A percentile compares a stretch with the other conserved stretches of the same genome.
Evolutionary conservation across 805 yeast genomes (phyloP).

Genomic region (Candida adriatica): DNA sequence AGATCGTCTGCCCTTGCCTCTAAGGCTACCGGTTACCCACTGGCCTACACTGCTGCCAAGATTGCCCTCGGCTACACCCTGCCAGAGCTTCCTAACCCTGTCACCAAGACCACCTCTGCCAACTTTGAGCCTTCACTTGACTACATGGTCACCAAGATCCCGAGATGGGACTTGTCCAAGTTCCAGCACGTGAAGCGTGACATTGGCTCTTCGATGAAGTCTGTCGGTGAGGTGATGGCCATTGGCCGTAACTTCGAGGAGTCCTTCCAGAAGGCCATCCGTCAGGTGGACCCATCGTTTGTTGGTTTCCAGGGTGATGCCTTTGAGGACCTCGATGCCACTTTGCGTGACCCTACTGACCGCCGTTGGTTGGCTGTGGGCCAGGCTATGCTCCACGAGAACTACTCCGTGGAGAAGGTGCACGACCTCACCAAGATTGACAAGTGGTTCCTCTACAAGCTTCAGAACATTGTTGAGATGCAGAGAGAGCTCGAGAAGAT

Average conservation of each 20-base stretch:
- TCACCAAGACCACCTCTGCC: conserved; percentile 92
- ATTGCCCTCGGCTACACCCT: conserved; percentile 91
- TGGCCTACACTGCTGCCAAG: conserved; percentile 98
- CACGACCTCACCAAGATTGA: conserved; percentile 91
- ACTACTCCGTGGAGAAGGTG: conserved; percentile 84
- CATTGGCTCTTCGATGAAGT: conserved; percentile 94
- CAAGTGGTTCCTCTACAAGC: conserved; percentile 90
- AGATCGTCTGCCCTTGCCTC: conserved; percentile 98
- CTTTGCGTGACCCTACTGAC: conserved; percentile 82
- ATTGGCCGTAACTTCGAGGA: conserved; percentile 98
- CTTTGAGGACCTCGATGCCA: conserved; percentile 71
- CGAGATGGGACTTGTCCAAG: conserved; percentile 96
- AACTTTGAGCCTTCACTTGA: conserved; percentile 96
- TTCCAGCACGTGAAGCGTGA: conserved; percentile 93
- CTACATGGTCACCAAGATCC: conserved; percentile 94
- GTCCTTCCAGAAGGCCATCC: conserved; percentile 93
- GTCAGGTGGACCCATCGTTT: conserved; percentile 90
- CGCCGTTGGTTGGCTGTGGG: conserved; percentile 98
- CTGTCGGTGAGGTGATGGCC: conserved; percentile 99
- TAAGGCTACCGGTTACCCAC: conserved; percentile 97
- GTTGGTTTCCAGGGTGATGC: conserved; percentile 88
- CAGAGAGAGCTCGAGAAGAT: conserved; percentile 70
- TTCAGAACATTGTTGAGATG: conserved; percentile 88
- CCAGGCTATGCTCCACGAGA: conserved; percentile 88
- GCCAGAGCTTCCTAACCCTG: conserved; percentile 94